Conservation (phyloP, 805 yeast genomes). For the Tetrapisispora pingtungensis region DNA sequence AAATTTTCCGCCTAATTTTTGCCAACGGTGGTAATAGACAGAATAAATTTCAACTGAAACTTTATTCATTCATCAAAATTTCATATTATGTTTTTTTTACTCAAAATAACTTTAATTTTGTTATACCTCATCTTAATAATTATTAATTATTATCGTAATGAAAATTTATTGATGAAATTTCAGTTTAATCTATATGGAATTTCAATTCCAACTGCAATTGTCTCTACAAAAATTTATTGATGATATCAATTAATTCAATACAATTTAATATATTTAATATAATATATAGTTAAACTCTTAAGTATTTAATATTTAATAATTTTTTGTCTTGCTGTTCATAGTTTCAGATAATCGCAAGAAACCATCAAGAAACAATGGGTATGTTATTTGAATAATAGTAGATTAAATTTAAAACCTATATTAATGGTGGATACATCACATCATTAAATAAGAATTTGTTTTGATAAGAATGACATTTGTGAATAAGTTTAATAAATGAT, state of each 20-base stretch:
- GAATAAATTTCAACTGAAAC: too few species aligned
- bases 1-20: too few species aligned
- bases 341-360: conserved; percentile 7
- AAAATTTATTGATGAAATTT: too few species aligned
- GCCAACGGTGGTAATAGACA: too few species aligned
- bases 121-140: neutral
- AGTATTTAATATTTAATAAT: neutral
- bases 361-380: conserved; percentile 32
- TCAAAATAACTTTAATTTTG: too few species aligned
- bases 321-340: neutral
- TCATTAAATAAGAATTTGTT: neutral
- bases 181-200: neutral
- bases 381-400: conserved; percentile 13
- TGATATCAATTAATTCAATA: too few species aligned
- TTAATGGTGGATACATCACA: neutral
- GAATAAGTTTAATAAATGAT: too few species aligned
- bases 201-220: neutral
- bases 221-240: neutral
- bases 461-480: too few species aligned
- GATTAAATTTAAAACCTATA: neutral
- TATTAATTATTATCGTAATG: neutral
- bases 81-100: too few species aligned
- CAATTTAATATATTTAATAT: neutral
- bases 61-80: too few species aligned
- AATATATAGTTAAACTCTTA: neutral